Conservation (phyloP, 1,139 yeast species). For the Blastobotrys ciferrii region DNA sequence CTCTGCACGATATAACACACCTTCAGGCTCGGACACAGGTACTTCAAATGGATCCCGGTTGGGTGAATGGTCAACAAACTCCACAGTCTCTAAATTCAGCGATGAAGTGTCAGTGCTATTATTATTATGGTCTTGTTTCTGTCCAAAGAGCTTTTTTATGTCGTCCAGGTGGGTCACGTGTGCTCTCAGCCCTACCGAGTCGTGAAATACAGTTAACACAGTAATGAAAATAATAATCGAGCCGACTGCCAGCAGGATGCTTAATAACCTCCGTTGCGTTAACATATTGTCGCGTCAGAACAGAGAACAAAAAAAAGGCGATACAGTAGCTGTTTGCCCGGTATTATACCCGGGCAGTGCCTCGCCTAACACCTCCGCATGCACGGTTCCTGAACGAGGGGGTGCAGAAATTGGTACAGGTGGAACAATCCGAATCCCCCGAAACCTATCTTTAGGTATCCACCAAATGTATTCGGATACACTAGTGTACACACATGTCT, state of each 20-base stretch:
- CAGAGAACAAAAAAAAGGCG: background rate
- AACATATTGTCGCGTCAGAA: background rate
- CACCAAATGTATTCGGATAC: too few species aligned
- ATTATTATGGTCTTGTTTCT: background rate
- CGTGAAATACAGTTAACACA: background rate
- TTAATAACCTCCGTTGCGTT: background rate
- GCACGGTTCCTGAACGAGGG: background rate
- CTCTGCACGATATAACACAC: constrained; percentile 23
- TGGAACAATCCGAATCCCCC: too few species aligned
- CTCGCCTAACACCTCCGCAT: too few species aligned
- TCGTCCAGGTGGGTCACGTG: background rate
- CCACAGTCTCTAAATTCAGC: constrained; percentile 1
- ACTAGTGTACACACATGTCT: too few species aligned
- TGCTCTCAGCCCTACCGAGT: background rate
- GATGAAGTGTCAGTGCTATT: background rate
- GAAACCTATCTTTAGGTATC: too few species aligned
- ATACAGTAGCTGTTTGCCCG: too few species aligned
- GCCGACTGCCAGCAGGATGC: background rate
- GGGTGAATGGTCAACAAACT: constrained; percentile 3
- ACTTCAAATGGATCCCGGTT: background rate
- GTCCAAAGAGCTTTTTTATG: constrained; percentile 2
- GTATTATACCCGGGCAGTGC: too few species aligned
- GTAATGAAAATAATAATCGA: background rate
- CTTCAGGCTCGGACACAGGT: constrained; percentile 31
- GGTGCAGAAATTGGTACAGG: background rate